A percentile compares a stretch with the other conserved stretches of the same genome.
Conservation (phyloP, 1,139 yeast genomes). For the Candida tropicalis region DNA sequence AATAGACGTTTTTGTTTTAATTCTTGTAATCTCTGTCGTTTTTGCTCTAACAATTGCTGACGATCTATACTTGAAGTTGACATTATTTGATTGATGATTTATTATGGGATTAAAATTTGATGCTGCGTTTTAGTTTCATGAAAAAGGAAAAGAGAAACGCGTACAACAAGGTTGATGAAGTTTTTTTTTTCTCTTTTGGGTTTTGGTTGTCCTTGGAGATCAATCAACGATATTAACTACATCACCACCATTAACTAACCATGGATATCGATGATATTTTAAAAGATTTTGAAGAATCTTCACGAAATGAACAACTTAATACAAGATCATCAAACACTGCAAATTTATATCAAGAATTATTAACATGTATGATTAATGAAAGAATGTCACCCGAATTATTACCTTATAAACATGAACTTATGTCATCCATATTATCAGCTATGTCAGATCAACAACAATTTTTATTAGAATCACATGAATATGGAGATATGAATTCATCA, state of each 20-base stretch:
- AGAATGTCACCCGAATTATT: constrained; percentile 82
- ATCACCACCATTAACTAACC: not conserved
- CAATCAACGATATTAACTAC: not conserved
- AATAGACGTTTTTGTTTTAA: constrained; percentile 33
- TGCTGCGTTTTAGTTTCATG: not conserved
- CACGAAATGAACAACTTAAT: constrained; percentile 12
- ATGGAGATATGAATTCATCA: constrained; percentile 45
- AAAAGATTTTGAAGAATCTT: constrained; percentile 53
- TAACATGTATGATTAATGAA: constrained; percentile 80
- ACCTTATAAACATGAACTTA: constrained; percentile 63
- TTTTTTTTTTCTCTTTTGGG: constrained; percentile 8
- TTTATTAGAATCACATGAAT: constrained; percentile 61
- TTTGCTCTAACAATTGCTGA: constrained; percentile 42
- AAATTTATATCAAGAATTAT: constrained; percentile 37
- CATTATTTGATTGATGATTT: constrained; percentile 8
- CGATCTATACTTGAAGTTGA: constrained; percentile 32
- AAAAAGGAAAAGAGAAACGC: constrained; percentile 10
- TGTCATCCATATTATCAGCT: constrained; percentile 59
- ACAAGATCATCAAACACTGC: constrained; percentile 25
- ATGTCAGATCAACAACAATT: constrained; percentile 72
- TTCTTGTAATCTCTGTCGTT: constrained; percentile 45
- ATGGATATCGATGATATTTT: constrained; percentile 71
- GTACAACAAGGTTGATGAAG: too few species aligned
- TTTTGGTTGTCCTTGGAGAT: constrained; percentile 2
- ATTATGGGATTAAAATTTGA: not conserved